Evolutionary conservation across 768 basidiomycete species (phyloP), one percentile per base, ranked within the genome.

Genomic region (Porphyrellus cyaneotinctus): DNA sequence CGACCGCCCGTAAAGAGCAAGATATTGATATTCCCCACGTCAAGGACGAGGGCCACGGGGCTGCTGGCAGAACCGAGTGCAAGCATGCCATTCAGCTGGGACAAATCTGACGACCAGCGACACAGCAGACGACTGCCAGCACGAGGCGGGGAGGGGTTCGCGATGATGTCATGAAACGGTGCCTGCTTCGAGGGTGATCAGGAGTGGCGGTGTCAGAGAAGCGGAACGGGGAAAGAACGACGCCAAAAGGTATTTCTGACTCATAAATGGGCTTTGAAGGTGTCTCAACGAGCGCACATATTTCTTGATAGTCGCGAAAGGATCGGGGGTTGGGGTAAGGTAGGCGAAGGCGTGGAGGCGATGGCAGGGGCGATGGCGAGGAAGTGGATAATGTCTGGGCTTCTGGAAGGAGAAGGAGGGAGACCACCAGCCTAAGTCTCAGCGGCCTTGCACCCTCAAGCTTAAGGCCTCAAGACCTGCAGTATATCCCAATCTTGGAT

Each of bases 341-440:
- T 22, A 89, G 76, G 49, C 66, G 69, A 47, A 84, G 71, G 36
- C 72, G 54, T 11, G 84, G 81, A 30, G 69, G 49, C 37, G 61
- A 32, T 13, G 48, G 41, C 2, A 23, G 30, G 42, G 64, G 37
- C 23, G 52, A 48, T 2, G 52, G 35, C 0, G 65, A 56, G 13
- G 43, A 35, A 8, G 66, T 43, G 6, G 74, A 49, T 8, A 59
- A 54, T 17, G 63, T 24, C 6, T 65, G 47, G 2, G 75, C 63
- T 14, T 76, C 61, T 20, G 85, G 83, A 23, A 93, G 75, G 24
- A 83, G 73, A 13, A 94, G 75, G 33, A 93, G 72, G 28, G 83
- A 77, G 15, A 91, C 83, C 45, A 98, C 79, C 1, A 95, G 95
- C n/a, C n/a, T n/a, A n/a, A n/a, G n/a, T n/a, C n/a, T n/a, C n/a